phyloP scores from a whole-genome alignment of 1,284 basidiomycete species.

The Athelia sp. region DNA sequence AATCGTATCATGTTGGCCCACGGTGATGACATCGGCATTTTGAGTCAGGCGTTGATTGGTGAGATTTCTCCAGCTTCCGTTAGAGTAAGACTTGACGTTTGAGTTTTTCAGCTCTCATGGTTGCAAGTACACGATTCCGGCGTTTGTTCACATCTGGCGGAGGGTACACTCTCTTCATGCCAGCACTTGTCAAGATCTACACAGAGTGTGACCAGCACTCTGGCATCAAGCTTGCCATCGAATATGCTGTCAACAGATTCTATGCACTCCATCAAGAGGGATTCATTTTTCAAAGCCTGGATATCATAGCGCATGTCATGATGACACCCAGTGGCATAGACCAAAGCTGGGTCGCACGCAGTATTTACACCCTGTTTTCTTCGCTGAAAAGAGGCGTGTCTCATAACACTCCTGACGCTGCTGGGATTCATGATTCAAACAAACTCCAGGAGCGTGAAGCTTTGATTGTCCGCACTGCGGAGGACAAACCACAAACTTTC shows the following conservation, averaged over 20 bases:
- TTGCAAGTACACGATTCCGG: conserved; percentile 73
- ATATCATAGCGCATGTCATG: conserved; percentile 53
- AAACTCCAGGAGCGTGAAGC: conserved; percentile 69
- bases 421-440: conserved; percentile 65
- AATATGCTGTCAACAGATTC: conserved; percentile 70
- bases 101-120: conserved; percentile 46
- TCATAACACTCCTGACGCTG: conserved; percentile 45
- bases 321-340: conserved; percentile 43
- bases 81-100: conserved; percentile 8
- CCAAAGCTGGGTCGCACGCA: conserved; percentile 43
- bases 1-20: conserved; percentile 63
- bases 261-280: conserved; percentile 72
- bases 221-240: conserved; percentile 62
- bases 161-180: conserved; percentile 71
- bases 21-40: conserved; percentile 67
- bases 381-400: conserved; percentile 41
- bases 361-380: conserved; percentile 49
- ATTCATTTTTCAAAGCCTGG: conserved; percentile 73
- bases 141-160: conserved; percentile 69
- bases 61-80: conserved; percentile 15
- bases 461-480: conserved; percentile 61
- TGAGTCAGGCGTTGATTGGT: conserved; percentile 70
- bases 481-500: conserved; percentile 64
- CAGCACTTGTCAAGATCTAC: conserved; percentile 64
- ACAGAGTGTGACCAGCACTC: conserved; percentile 47